Evolutionary conservation across 2,329 filamentous ascomycete genomes (phyloP).

Genomic region (Rhynchosporium graminicola): DNA sequence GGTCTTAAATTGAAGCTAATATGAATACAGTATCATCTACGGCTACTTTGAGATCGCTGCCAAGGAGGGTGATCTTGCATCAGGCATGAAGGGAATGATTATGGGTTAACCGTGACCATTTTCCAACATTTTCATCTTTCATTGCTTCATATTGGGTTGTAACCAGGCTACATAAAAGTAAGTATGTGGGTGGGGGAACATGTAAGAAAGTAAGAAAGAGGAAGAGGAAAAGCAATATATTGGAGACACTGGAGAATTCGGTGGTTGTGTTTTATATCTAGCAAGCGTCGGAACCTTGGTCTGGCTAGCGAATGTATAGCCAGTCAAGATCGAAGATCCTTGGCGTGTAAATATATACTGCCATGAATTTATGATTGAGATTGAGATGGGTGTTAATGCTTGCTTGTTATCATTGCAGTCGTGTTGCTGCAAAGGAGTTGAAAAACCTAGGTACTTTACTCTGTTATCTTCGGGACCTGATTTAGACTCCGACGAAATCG

Average conservation of each 20-base stretch:
- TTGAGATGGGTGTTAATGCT: too few species aligned
- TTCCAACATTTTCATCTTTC: slow-evolving; percentile 22
- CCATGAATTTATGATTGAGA: background rate
- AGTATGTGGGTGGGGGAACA: slow-evolving; percentile 20
- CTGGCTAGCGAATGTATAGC: slow-evolving; percentile 2
- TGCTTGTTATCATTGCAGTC: too few species aligned
- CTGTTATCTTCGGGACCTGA: too few species aligned
- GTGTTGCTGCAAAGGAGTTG: too few species aligned
- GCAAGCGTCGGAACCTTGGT: background rate
- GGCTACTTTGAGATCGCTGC: slow-evolving; percentile 99
- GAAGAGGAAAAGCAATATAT: slow-evolving; percentile 1
- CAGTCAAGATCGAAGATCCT: background rate
- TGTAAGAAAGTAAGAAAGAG: background rate
- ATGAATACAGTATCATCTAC: slow-evolving; percentile 82
- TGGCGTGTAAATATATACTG: slow-evolving; percentile 6
- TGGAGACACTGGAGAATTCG: background rate
- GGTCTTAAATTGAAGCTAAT: slow-evolving; percentile 36
- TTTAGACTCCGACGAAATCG: too few species aligned
- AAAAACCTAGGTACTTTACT: too few species aligned
- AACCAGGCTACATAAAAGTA: slow-evolving; percentile 30
- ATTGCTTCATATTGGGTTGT: slow-evolving; percentile 32
- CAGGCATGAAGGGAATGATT: slow-evolving; percentile 72
- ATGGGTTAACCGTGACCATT: slow-evolving; percentile 56
- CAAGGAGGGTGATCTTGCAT: slow-evolving; percentile 90
- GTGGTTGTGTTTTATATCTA: background rate